Evolutionary conservation across 2,329 filamentous ascomycete species (phyloP), one percentile per base, ranked within the genome.

Genomic region (Metarhizium album): DNA sequence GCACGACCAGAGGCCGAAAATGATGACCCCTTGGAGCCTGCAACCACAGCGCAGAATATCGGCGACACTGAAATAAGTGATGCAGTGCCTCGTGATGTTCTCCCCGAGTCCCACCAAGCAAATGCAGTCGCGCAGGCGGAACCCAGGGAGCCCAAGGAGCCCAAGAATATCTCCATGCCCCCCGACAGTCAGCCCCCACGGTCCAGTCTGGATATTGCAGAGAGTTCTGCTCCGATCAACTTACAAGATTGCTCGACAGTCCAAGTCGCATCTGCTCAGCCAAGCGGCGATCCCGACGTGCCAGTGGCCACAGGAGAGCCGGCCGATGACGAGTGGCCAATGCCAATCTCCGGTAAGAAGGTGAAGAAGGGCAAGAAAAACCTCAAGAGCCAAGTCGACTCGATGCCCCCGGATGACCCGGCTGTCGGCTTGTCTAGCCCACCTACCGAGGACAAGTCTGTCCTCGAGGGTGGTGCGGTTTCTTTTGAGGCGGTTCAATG

Each of bases 341-440:
- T 18, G 22, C 50, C 50, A 9, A 24, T 31, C 11, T 47, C 53
- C 29, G 55, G 48, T 7, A 60, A 61, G 42, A 60, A 57, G 33
- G 55, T 55, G 23, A 58, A 57, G 24, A 58, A 55, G 24, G 48
- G 52, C 40, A 54, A 60, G 48, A 52, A 60, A 40, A 52, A 48
- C 27, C 46, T 37, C 3, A 42, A 47, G 35, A 52, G 45, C 22
- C 53, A 56, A 49, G 22, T 42, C 23, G 54, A 53, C 7, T 23
- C 40, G 29, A 23, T 50, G 31, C 42, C 51, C 23, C 45, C 20
- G 49, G 45, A 29, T 4, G 46, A 54, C 9, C 6, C 42, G 6
- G 9, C 35, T 6, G 16, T 43, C 14, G 37, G 49, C 20, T 33
- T n/a, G 45, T 33, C 50, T 38, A 24, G 42, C 27, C 50, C 35